Conservation (phyloP, 1,284 basidiomycete species). For the Ganoderma sinense region DNA sequence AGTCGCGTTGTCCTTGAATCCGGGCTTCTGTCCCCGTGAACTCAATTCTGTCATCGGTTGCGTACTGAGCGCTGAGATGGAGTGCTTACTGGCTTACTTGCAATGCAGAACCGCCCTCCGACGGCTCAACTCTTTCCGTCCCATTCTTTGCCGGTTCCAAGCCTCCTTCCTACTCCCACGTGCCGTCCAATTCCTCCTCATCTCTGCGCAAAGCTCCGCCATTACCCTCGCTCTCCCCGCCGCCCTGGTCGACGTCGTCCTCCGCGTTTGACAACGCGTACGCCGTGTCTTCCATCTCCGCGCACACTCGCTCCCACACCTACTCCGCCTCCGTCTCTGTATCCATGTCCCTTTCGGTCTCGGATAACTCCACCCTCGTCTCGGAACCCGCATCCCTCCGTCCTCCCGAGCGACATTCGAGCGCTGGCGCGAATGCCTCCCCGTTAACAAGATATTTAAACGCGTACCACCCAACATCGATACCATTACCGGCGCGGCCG, state of each 20-base stretch:
- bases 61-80: not conserved
- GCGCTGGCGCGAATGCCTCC: not conserved
- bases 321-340: not conserved
- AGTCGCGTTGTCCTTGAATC: too few relatives aligned
- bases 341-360: not conserved
- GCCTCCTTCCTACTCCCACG: not conserved
- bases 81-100: not conserved
- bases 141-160: not conserved
- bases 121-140: not conserved
- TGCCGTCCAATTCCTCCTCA: not conserved
- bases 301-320: not conserved
- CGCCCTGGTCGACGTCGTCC: not conserved
- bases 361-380: conserved; percentile 1
- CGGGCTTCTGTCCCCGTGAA: not conserved
- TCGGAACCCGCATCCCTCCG: not conserved
- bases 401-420: not conserved
- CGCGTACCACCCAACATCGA: not conserved
- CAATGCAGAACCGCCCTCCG: not conserved
- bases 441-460: not conserved
- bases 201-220: not conserved
- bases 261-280: not conserved
- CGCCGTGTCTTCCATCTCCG: not conserved
- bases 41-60: not conserved
- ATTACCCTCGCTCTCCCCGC: not conserved
- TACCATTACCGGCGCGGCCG: not conserved